These are phyloP conservation scores for Irpex sp. DNA, from an alignment of 1,284 basidiomycete genomes.

Conservation along the genomic window DNA sequence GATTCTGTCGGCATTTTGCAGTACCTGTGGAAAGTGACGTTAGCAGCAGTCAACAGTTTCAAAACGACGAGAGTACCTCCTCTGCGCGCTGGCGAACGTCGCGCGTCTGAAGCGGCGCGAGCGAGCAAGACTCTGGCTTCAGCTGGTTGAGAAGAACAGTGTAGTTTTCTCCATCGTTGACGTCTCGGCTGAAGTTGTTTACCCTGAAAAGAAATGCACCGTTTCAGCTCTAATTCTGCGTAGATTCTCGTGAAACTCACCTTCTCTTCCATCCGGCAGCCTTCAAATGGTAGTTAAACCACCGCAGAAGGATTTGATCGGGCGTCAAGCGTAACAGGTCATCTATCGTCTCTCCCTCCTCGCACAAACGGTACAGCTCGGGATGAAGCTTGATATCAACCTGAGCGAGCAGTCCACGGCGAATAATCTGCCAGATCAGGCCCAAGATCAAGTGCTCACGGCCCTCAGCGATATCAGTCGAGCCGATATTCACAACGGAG, in stretches of 20 bases:
- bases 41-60: background rate
- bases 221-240: background rate
- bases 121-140: constrained; percentile 91
- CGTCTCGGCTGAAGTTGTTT: constrained; percentile 96
- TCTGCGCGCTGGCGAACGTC: constrained; percentile 87
- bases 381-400: constrained; percentile 99
- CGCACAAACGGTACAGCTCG: constrained; percentile 92
- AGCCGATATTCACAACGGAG: constrained; percentile 97
- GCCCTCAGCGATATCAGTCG: constrained; percentile 89
- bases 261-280: constrained; percentile 88
- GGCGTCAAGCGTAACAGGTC: constrained; percentile 92
- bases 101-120: constrained; percentile 82
- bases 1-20: constrained; percentile 92
- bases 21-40: constrained; percentile 42
- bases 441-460: constrained; percentile 98
- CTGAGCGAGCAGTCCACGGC: constrained; percentile 88
- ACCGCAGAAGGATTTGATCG: constrained; percentile 93
- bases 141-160: constrained; percentile 94
- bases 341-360: constrained; percentile 96
- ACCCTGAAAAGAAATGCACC: constrained; percentile 50
- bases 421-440: constrained; percentile 98
- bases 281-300: constrained; percentile 99
- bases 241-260: constrained; percentile 34
- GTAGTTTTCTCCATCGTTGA: constrained; percentile 96
- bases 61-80: constrained; percentile 39